These are phyloP conservation scores for Orbilia blumenaviensis DNA, from an alignment of 2,329 filamentous ascomycete genomes.

Conservation along the genomic window DNA sequence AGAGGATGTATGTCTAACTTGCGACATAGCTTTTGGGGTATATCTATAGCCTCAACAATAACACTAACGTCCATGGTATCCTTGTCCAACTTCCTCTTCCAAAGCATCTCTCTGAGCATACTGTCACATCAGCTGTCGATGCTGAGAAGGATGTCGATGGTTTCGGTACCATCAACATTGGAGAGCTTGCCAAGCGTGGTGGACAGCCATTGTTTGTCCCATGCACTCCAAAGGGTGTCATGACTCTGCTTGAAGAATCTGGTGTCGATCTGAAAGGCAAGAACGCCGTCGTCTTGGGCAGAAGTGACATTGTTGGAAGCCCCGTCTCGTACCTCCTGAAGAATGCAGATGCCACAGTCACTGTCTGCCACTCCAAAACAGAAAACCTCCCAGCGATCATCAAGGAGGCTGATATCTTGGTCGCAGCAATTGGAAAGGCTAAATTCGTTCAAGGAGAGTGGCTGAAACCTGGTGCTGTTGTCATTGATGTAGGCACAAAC, in stretches of 20 bases:
- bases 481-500: slow-evolving; percentile 98
- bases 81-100: slow-evolving; percentile 93
- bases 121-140: slow-evolving; percentile 85
- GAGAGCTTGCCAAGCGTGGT: slow-evolving; percentile 94
- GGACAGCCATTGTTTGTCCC: slow-evolving; percentile 88
- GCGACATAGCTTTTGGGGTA: slow-evolving; percentile 72
- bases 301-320: slow-evolving; percentile 96
- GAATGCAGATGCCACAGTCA: slow-evolving; percentile 95
- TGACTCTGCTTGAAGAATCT: slow-evolving; percentile 85
- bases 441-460: slow-evolving; percentile 93
- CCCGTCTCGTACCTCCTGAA: slow-evolving; percentile 95
- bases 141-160: slow-evolving; percentile 98
- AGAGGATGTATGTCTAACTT: not conserved
- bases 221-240: slow-evolving; percentile 96
- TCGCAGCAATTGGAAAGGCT: slow-evolving; percentile 89
- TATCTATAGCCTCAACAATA: slow-evolving; percentile 84
- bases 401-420: slow-evolving; percentile 85
- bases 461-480: slow-evolving; percentile 92
- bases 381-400: slow-evolving; percentile 75
- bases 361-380: slow-evolving; percentile 92
- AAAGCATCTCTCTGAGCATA: slow-evolving; percentile 86
- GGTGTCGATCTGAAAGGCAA: slow-evolving; percentile 87
- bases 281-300: slow-evolving; percentile 90
- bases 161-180: slow-evolving; percentile 92
- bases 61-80: slow-evolving; percentile 85